A percentile compares a stretch with the other conserved stretches of the same genome.
Conservation (phyloP, 1,139 yeast species). For the Suhomyces guaymorum region DNA sequence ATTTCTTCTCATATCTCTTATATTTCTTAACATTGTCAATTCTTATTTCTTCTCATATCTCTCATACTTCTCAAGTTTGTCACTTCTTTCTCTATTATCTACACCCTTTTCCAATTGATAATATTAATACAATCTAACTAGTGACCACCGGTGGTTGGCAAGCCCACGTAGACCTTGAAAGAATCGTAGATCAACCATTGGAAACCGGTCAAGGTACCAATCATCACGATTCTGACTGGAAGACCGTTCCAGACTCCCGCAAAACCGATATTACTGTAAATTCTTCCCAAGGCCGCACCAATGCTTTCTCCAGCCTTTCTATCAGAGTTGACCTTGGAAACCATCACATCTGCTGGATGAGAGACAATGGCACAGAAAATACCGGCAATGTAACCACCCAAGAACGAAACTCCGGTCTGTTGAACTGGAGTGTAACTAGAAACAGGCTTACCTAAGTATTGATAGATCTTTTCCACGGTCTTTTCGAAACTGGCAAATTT, state of each 20-base stretch:
- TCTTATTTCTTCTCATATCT: too few relatives aligned
- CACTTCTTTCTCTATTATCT: too few relatives aligned
- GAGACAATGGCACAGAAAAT: constrained; percentile 91
- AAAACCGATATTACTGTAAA: constrained; percentile 82
- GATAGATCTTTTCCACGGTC: constrained; percentile 74
- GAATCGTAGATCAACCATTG: constrained; percentile 97
- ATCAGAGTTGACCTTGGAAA: constrained; percentile 82
- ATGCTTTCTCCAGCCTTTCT: constrained; percentile 65
- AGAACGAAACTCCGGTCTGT: constrained; percentile 91
- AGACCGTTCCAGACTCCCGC: constrained; percentile 92
- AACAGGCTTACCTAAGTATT: constrained; percentile 46
- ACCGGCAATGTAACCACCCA: constrained; percentile 96
- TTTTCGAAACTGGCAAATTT: constrained; percentile 92
- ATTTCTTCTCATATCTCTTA: too few relatives aligned
- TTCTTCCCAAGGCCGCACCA: constrained; percentile 67
- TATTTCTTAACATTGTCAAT: too few relatives aligned
- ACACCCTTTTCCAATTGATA: too few relatives aligned
- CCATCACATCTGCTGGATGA: constrained; percentile 98
- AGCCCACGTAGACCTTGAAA: constrained; percentile 85
- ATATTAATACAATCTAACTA: constrained; percentile 18
- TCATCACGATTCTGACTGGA: constrained; percentile 91
- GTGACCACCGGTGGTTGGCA: constrained; percentile 86
- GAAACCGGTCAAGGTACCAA: constrained; percentile 94
- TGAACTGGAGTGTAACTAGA: constrained; percentile 48
- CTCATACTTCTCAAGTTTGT: too few relatives aligned